Base-by-base conservation (phyloP, 164 flowering plant species). In the Vitis labrusca region DNA sequence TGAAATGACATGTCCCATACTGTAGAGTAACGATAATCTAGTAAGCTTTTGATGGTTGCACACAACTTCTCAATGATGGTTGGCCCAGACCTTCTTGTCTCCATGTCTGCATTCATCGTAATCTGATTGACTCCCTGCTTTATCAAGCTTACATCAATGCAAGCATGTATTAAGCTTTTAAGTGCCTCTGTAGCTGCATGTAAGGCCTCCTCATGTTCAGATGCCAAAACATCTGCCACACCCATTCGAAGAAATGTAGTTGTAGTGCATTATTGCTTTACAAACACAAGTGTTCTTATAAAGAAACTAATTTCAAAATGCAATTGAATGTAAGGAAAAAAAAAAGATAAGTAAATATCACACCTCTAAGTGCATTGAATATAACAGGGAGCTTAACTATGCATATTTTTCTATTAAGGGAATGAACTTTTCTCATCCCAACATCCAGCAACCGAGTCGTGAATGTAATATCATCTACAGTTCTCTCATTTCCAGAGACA, bases 1-100 rank as follows among this genome's bases (percentile, higher is more conserved):
- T 84, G 91, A 81, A 96, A 89, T 8, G 91, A 75, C 84, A 82
- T 77, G 81, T 89, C 97, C 97, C 95, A 91, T 16, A 88, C 97
- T 32, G 82, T 83, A 82, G 72, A 76, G 63, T 82, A 91, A 52
- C 78, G 85, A 80, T 92, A 89, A 78, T 87, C 90, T 71, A 96
- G 97, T 65, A 92, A 80, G 71, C 90, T 91, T 64, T 88, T 97
- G 70, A 86, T 69, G 54, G 86, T 88, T 17, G 85, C 91, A 78
- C 99, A 93, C 48, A 92, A 27, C 81, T 89, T 96, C 71, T 85
- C 98, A 66, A 96, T 88, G 68, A 84, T 68, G 54, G 98, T 89
- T 65, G 97, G 94, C 30, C 77, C 82, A 32, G 92, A 81, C 64
- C 65, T 85, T 69, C 88, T 81, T 50, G 65, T 59, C 37, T 78